Evolutionary conservation across 2,329 filamentous ascomycete species (phyloP).

Genomic region (Colletotrichum sp.): DNA sequence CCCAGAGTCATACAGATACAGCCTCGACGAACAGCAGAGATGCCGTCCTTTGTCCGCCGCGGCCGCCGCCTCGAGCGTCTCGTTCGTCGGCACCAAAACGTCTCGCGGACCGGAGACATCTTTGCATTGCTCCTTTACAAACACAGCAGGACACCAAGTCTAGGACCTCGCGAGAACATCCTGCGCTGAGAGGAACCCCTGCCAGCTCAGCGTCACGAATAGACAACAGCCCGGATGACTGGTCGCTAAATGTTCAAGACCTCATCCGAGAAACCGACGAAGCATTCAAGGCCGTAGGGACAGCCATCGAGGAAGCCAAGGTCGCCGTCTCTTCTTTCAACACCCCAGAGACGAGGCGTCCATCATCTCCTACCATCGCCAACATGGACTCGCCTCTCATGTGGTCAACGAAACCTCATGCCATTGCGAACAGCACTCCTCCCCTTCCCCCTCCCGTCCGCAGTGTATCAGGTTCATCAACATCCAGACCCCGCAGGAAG

Average conservation of each 20-base stretch:
- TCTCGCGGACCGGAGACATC: conserved; percentile 21
- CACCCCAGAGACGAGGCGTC: not conserved
- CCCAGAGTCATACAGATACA: conserved; percentile 38
- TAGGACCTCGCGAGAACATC: not conserved
- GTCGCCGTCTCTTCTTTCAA: conserved; percentile 26
- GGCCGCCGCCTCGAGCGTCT: not conserved
- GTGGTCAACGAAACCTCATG: conserved; percentile 24
- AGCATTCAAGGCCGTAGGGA: conserved; percentile 52
- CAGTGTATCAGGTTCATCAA: conserved; percentile 35
- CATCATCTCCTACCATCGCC: conserved; percentile 14
- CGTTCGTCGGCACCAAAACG: conserved; percentile 16
- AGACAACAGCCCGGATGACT: conserved; percentile 16
- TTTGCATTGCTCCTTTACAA: conserved; percentile 11
- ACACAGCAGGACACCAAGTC: not conserved
- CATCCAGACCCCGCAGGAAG: conserved; percentile 42
- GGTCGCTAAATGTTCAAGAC: conserved; percentile 45
- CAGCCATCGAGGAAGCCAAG: conserved; percentile 43
- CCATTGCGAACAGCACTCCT: conserved; percentile 22
- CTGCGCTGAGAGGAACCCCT: not conserved
- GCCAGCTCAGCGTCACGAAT: not conserved
- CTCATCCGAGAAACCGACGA: conserved; percentile 56
- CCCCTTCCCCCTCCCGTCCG: conserved; percentile 28
- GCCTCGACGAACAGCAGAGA: conserved; percentile 28
- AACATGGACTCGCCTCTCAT: conserved; percentile 1
- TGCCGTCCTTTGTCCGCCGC: conserved; percentile 36